Base-by-base conservation (phyloP, 2,329 filamentous ascomycete genomes). In the Aspergillus clavatus region DNA sequence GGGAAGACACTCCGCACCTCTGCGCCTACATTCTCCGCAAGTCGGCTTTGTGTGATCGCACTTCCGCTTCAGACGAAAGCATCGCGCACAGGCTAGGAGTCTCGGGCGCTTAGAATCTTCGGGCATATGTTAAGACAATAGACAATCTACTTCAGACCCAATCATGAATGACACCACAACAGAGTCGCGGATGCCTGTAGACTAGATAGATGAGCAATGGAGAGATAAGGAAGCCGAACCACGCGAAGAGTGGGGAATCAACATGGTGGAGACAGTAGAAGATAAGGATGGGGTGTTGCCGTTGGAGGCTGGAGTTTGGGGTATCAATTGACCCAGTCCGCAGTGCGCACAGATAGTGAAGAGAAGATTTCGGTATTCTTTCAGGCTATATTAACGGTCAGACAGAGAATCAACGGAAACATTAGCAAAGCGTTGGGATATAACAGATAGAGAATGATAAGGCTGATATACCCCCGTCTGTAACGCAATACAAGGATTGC, bases 51-150 rank as follows among this genome's bases (percentile, higher is more conserved):
- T 52, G 48, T 61, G 58, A 40, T 61, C 58, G 50, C 58, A 61
- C 52, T 55, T 60, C 16, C 58, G 55, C 44, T 61, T 61, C 16
- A 60, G 43, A n/a, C 51, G 58, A 38, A 60, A 61, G 40, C 57
- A 61, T 40, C 58, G 58, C 40, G 55, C 52, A 37, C 57, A 61
- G 39, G 58, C 58, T 40, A 58, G 52, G 23, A 56, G 45, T 54
- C 56, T 55, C 7, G 28, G 51, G 43, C 28, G 54, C 33, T 37
- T 58, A 22, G 31, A 11, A 36, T 19, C 36, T 26, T n/a, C 33
- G 36, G 42, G 38, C 46, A 48, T 48, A 41, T 22, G 42, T 40
- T 31, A 27, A 24, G 7, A 27, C 26, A 27, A 27, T 4, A 12
- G 26, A 8, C 26, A 10, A 10, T 2, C 26, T 27, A 27, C 12